Base-by-base conservation (phyloP, 23 red algal genomes). In the Gracilaria caudata region DNA sequence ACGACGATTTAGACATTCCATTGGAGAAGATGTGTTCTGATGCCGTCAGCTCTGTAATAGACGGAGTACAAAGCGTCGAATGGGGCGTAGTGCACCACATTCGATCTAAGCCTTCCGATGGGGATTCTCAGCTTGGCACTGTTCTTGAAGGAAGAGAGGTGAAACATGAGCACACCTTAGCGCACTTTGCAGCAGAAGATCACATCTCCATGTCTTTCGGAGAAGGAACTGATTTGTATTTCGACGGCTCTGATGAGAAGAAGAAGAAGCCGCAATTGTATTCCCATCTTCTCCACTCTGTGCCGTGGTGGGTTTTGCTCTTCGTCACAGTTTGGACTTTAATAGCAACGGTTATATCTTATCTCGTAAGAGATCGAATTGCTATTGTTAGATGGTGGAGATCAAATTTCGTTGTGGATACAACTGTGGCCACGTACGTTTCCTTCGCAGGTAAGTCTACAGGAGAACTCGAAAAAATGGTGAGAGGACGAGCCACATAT, bases 241-340 rank as follows among this genome's bases (percentile, higher is more conserved):
- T 80, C 29, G 41, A 20, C 3, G 77, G 77, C 45, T 66, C 66
- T 7, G 36, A 66, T 20, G 28, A 26, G 6, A 3, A 34, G 17
- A 86, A 86, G 36, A 44, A 44, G 45, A 70, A 86, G 66, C 82
- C 82, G 3, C n/a, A 26, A 37, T 21, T 86, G 2, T 86, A 59
- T 56, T 39, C 82, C 12, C 82, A 86, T 75, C 40, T 86, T 23
- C 29, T 86, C 9, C 64, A 61, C 35, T 73, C 64, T 59, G 82
- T 86, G 0, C 82, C 82, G 24, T 86, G 82, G 82, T 86, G 82
- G 82, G 37, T 76, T 14, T 33, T 86, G 26, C 82, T 86, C 0
- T 61, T 41, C 34, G 64, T 86, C 16, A 73, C 82, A 4, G 82
- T 76, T 2, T 86, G 82, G 82, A 86, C 82, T 16, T 49, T 30